Conservation (phyloP, 2,329 filamentous ascomycete genomes). For the Cercospora sesami region DNA sequence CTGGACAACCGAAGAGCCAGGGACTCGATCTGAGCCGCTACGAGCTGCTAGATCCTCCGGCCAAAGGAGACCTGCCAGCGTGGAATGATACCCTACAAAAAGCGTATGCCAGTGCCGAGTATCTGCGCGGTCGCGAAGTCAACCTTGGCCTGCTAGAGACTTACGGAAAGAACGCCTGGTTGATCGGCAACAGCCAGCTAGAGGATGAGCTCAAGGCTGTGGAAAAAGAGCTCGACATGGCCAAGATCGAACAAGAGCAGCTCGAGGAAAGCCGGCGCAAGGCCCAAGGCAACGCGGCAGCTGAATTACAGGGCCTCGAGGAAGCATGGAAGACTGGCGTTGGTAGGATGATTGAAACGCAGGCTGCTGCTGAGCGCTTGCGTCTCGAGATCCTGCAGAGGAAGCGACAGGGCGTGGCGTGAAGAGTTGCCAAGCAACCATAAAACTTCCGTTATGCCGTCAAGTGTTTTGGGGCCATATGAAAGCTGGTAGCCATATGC, state of each 20-base stretch:
- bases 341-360: conserved; percentile 77
- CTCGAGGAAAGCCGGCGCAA: conserved; percentile 69
- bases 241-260: conserved; percentile 68
- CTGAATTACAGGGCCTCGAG: conserved; percentile 72
- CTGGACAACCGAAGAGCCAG: conserved; percentile 47
- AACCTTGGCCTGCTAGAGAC: conserved; percentile 74
- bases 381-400: conserved; percentile 66
- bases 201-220: conserved; percentile 69
- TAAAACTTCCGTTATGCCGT: background rate
- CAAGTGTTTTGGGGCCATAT: background rate
- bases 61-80: conserved; percentile 45
- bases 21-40: conserved; percentile 79
- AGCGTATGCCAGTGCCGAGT: conserved; percentile 60
- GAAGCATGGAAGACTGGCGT: conserved; percentile 78
- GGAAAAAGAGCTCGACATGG: conserved; percentile 71
- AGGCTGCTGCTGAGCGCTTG: conserved; percentile 76
- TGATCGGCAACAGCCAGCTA: conserved; percentile 77
- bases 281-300: conserved; percentile 68
- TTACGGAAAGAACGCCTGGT: conserved; percentile 87
- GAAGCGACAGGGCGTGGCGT: conserved; percentile 49
- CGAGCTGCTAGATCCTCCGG: conserved; percentile 68
- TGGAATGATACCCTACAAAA: conserved; percentile 55
- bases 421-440: conserved; percentile 6
- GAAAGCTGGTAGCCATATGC: background rate
- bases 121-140: conserved; percentile 57